Base-by-base conservation (phyloP, 2,329 filamentous ascomycete genomes). In the Thelonectria rubi region DNA sequence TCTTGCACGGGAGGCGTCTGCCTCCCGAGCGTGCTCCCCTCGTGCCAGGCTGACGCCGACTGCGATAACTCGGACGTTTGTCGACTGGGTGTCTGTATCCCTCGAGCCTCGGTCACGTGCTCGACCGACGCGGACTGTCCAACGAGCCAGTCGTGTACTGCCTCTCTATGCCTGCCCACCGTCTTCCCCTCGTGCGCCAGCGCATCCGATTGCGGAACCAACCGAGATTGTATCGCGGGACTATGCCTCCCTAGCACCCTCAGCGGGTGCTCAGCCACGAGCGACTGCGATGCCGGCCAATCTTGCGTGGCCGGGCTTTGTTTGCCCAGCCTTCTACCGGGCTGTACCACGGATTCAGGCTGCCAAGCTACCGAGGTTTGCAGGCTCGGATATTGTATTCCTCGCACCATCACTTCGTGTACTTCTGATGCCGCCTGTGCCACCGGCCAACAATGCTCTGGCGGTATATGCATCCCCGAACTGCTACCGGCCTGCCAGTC, bases 301-400 rank as follows among this genome's bases (percentile, higher is more conserved):
- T 30, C 34, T 0, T 56, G 53, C 10, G 37, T 32, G n/a, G 21
- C 32, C 5, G 53, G 12, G 4, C 34, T 42, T 11, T 56, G 53
- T 12, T n/a, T 56, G 2, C 53, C 53, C 1, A 26, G 18, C 2
- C 53, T 60, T 17, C 47, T 60, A 15, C 34, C 43, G 6, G 32
- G 39, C 30, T 62, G 60, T 11, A 58, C 45, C 1, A 26, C 21
- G 1, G 55, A 62, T 49, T 45, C 60, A 1, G 26, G 14, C 17
- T 62, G 60, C 17, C 18, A 18, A 15, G 32, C 18, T 1, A 37
- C 26, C 24, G 32, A 52, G 9, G 58, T 60, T 18, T 60, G 58
- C 40, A 14, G 58, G 17, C 58, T 60, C 1, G 58, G 58, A 5
- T 56, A 34, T 15, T 60, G 58, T 30, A 47, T 60, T 12, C 58